phyloP scores from a whole-genome alignment of 768 basidiomycete species.

The Trametes cingulata region DNA sequence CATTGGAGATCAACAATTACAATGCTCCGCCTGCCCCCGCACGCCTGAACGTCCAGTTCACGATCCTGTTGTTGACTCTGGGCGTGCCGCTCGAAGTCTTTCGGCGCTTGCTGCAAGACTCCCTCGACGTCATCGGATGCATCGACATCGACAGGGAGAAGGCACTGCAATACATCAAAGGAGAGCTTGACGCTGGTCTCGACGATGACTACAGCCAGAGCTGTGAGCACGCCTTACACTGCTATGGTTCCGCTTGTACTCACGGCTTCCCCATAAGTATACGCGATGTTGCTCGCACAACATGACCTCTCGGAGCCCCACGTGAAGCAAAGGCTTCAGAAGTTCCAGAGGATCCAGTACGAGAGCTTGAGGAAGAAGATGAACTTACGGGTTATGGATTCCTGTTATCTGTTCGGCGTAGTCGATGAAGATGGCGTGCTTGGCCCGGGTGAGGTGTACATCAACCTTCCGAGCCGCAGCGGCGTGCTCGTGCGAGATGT shows the following conservation, averaged over 20 bases:
- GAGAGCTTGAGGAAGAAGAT: slow-evolving; percentile 14
- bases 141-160: slow-evolving; percentile 17
- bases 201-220: slow-evolving; percentile 11
- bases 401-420: slow-evolving; percentile 16
- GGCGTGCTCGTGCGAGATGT: slow-evolving; percentile 14
- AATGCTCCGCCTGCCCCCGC: slow-evolving; percentile 10
- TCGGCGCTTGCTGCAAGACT: slow-evolving; percentile 14
- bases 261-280: not conserved
- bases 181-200: slow-evolving; percentile 18
- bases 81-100: slow-evolving; percentile 10
- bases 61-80: slow-evolving; percentile 13
- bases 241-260: too few species aligned
- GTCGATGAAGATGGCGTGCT: slow-evolving; percentile 23
- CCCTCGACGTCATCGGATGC: slow-evolving; percentile 18
- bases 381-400: slow-evolving; percentile 15
- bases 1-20: slow-evolving; percentile 21
- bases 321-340: slow-evolving; percentile 4
- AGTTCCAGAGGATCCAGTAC: slow-evolving; percentile 16
- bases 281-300: slow-evolving; percentile 10
- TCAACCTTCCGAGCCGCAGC: slow-evolving; percentile 18
- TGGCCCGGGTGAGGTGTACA: slow-evolving; percentile 18
- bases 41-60: slow-evolving; percentile 21
- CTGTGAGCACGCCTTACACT: not conserved
- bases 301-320: slow-evolving; percentile 16
- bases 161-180: slow-evolving; percentile 15